phyloP scores from a whole-genome alignment of 1,284 basidiomycete genomes.

The Puccinia novopanici region DNA sequence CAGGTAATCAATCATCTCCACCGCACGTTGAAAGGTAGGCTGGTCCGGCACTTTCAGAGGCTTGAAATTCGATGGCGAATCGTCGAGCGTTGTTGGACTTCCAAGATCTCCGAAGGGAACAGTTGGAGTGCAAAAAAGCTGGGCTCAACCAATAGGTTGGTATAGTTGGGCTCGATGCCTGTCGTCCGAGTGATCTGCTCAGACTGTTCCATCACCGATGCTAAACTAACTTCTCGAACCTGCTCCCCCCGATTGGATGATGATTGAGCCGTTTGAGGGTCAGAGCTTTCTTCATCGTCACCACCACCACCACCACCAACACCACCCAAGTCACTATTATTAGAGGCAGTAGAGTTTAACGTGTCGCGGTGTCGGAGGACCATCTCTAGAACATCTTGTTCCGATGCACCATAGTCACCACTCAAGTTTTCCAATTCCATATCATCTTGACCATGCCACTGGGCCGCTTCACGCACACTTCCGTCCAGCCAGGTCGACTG shows the following conservation, averaged over 20 bases:
- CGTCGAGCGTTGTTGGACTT: not conserved
- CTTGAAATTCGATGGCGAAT: slow-evolving; percentile 41
- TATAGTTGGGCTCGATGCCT: slow-evolving; percentile 49
- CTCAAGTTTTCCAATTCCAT: slow-evolving; percentile 83
- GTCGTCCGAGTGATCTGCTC: slow-evolving; percentile 31
- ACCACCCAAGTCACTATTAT: slow-evolving; percentile 4
- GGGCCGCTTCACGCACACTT: slow-evolving; percentile 79
- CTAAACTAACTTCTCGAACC: slow-evolving; percentile 50
- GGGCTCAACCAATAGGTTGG: slow-evolving; percentile 72
- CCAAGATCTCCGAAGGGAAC: slow-evolving; percentile 31
- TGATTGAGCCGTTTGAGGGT: slow-evolving; percentile 63
- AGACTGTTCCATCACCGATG: slow-evolving; percentile 40
- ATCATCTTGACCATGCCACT: slow-evolving; percentile 83
- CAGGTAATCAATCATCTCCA: slow-evolving; percentile 76
- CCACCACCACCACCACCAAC: too few species aligned
- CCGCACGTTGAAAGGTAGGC: slow-evolving; percentile 66
- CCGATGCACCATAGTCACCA: slow-evolving; percentile 72
- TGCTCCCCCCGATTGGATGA: slow-evolving; percentile 7
- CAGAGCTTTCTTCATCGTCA: slow-evolving; percentile 15
- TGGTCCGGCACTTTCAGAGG: slow-evolving; percentile 62
- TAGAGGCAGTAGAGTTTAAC: slow-evolving; percentile 15
- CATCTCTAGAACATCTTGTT: slow-evolving; percentile 64
- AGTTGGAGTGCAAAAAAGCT: slow-evolving; percentile 79
- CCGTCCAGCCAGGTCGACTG: slow-evolving; percentile 80
- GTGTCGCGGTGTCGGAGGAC: slow-evolving; percentile 56